Evolutionary conservation across 331 rosid genomes (phyloP).

Genomic region (Quercus tomentella): DNA sequence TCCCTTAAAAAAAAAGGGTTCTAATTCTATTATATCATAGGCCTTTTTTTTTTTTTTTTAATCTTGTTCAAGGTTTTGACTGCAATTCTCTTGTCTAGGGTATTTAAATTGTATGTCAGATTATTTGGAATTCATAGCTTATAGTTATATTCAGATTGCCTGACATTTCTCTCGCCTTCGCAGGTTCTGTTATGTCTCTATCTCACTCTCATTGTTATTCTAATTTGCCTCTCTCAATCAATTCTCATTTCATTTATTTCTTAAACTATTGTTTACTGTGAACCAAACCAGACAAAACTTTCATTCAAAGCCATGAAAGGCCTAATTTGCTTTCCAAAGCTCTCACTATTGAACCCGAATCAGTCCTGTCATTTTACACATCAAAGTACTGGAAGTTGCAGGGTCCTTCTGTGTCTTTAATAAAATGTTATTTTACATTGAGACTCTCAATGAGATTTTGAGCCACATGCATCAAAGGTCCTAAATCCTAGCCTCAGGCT

Average conservation of each 20-base stretch:
- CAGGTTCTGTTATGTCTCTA: no score
- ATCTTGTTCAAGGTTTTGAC: background rate
- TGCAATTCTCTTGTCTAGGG: background rate
- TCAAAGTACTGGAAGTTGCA: background rate
- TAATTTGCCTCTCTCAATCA: background rate
- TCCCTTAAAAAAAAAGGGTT: background rate
- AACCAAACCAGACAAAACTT: background rate
- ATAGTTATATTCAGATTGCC: background rate
- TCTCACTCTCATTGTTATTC: background rate
- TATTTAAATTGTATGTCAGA: background rate
- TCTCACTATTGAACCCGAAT: background rate
- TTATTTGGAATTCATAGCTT: background rate
- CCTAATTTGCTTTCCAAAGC: background rate
- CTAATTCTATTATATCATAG: background rate
- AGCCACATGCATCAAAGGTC: background rate
- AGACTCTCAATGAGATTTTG: background rate
- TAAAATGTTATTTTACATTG: background rate
- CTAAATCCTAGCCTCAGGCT: background rate
- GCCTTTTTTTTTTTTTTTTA: background rate
- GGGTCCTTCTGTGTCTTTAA: background rate
- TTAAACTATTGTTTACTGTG: background rate
- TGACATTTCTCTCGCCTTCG: background rate
- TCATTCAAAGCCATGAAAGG: background rate
- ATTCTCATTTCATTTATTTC: background rate
- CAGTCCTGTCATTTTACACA: background rate